Base-by-base conservation (phyloP, 169 alveolate genomes). In the Eimeria falciformis region DNA sequence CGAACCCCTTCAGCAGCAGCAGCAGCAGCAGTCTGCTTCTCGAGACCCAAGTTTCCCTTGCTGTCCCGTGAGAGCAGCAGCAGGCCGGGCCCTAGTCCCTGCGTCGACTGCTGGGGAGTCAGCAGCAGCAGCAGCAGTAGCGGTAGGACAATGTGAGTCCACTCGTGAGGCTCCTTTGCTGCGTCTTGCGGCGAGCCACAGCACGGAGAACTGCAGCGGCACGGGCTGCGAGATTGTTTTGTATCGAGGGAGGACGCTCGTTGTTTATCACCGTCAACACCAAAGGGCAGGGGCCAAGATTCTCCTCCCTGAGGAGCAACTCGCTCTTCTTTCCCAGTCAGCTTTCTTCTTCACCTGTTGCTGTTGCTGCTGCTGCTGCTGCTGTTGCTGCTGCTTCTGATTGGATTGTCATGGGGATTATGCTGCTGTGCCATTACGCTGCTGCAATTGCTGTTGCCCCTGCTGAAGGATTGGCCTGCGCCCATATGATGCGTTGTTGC, bases 1-100 rank as follows among this genome's bases (percentile, higher is more conserved):
- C 62, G 62, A 50, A 7, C 62, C 62, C 62, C 62, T 50, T 27
- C 82, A 71, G 82, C 82, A 25, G 82, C 56, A 29, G 55, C 82
- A 33, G 50, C 58, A 11, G 82, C 55, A 25, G 82, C 55, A 25
- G 82, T n/a, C 82, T 14, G 71, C 71, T 5, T 58, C 33, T 14
- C 71, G 5, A 18, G 33, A 58, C 29, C 82, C 11, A 14, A 7
- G 82, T 40, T 25, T n/a, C 82, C 40, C 23, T 4, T 71, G 6
- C 56, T 40, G 17, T 18, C 82, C 29, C 56, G 18, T 5, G 29
- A 27, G 50, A 7, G 71, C 71, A 14, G 18, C 71, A 14, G 71
- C 71, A 14, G 71, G 33, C 25, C 9, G 33, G 9, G 18, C 33
- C 25, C 33, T 21, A 14, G 33, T 5, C 5, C 12, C 73, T n/a